phyloP scores from a whole-genome alignment of 495 filamentous ascomycete genomes.

The Aspergillus baeticus region DNA sequence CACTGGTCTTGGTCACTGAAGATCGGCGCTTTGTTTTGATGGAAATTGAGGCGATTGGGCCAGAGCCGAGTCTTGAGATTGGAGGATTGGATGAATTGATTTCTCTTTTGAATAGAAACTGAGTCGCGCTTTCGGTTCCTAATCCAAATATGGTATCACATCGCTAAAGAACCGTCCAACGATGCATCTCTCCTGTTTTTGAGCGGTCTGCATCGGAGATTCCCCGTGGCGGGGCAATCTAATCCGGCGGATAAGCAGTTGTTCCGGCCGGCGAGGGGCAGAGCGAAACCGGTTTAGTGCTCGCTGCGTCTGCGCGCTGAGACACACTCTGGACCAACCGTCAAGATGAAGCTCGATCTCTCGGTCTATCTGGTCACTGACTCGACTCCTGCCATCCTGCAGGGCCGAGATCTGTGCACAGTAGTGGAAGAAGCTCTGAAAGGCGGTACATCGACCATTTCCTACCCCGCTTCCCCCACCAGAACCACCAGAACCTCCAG shows the following conservation, averaged over 20 bases:
- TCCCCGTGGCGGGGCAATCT: too few relatives aligned
- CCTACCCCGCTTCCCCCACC: conserved; percentile 4
- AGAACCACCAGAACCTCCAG: neutral
- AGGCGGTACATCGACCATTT: conserved; percentile 56
- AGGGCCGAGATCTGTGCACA: conserved; percentile 61
- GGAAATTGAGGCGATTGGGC: conserved; percentile 1
- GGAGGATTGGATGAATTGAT: neutral
- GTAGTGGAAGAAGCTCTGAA: conserved; percentile 76
- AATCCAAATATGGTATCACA: too few relatives aligned
- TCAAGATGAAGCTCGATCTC: conserved; percentile 48
- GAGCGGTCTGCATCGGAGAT: too few relatives aligned
- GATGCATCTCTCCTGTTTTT: too few relatives aligned
- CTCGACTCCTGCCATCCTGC: conserved; percentile 77
- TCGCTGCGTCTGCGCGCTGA: neutral
- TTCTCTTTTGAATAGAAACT: conserved; percentile 1
- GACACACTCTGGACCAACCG: neutral
- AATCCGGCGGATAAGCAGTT: neutral
- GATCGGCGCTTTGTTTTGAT: neutral
- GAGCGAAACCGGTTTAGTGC: too few relatives aligned
- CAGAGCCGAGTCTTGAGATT: neutral
- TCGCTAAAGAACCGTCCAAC: too few relatives aligned
- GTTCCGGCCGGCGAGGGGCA: neutral
- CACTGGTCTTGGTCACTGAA: neutral
- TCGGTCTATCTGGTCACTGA: conserved; percentile 91
- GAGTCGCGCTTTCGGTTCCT: too few relatives aligned